These are phyloP conservation scores for Lactarius vividus DNA, from an alignment of 768 basidiomycete genomes.

Conservation along the genomic window DNA sequence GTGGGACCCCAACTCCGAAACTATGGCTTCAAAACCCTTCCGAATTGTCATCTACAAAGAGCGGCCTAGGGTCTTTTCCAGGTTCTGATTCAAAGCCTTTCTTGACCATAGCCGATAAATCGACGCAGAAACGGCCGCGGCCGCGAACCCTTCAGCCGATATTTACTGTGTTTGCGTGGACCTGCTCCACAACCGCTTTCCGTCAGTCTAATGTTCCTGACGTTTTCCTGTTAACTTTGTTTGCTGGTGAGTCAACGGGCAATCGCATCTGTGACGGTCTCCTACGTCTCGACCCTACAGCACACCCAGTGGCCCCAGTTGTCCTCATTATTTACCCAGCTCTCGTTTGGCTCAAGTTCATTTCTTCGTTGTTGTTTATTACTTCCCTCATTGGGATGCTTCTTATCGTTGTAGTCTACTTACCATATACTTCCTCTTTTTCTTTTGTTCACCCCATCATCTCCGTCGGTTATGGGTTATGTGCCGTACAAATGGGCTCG, in stretches of 20 bases:
- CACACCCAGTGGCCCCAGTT: no score
- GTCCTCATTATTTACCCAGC: no score
- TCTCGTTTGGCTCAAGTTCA: no score
- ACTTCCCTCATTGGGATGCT: slow-evolving; percentile 58
- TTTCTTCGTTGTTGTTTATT: slow-evolving; percentile 27
- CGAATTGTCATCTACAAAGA: neutral
- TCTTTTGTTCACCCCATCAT: slow-evolving; percentile 57
- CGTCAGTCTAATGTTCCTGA: no score
- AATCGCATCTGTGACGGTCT: no score
- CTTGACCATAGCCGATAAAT: neutral
- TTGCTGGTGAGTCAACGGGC: no score
- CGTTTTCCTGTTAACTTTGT: no score
- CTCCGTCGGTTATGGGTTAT: slow-evolving; percentile 65
- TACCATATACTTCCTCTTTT: slow-evolving; percentile 66
- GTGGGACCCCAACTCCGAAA: neutral
- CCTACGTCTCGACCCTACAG: no score
- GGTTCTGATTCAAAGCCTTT: neutral
- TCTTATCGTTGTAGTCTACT: slow-evolving; percentile 63
- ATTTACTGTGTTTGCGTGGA: no score
- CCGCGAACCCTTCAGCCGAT: no score
- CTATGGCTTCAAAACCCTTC: neutral
- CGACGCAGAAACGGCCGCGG: no score
- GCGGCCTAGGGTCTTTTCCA: neutral
- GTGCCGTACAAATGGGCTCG: slow-evolving; percentile 62
- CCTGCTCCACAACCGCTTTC: no score